These are phyloP conservation scores for Penicillium crustosum DNA, from an alignment of 2,329 filamentous ascomycete species.

Conservation along the genomic window DNA sequence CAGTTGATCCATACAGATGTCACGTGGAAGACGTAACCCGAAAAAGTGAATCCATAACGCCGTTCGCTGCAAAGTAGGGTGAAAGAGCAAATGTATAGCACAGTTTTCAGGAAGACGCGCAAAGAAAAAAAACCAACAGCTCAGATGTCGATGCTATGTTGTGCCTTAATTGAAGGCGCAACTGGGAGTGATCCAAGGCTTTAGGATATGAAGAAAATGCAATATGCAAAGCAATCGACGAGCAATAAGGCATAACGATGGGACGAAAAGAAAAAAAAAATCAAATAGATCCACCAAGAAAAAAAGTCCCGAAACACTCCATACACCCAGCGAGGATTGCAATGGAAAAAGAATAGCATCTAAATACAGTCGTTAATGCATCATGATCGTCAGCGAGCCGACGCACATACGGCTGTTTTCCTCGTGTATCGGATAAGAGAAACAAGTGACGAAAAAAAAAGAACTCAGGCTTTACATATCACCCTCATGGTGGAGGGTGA, in stretches of 20 bases:
- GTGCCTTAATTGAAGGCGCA: background rate
- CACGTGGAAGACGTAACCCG: constrained; percentile 2
- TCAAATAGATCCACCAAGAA: constrained; percentile 13
- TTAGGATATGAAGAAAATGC: constrained; percentile 20
- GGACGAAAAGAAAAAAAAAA: constrained; percentile 5
- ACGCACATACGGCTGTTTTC: constrained; percentile 25
- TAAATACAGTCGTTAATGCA: constrained; percentile 37
- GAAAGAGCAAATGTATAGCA: constrained; percentile 19
- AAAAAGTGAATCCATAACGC: constrained; percentile 21
- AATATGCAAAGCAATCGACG: constrained; percentile 17
- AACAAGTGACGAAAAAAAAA: constrained; percentile 10
- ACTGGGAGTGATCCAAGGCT: constrained; percentile 9
- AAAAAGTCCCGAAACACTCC: constrained; percentile 27
- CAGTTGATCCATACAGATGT: background rate
- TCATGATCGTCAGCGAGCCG: constrained; percentile 34
- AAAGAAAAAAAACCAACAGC: constrained; percentile 2
- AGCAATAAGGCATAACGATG: constrained; percentile 3
- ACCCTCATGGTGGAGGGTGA: constrained; percentile 94
- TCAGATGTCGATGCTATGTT: constrained; percentile 8
- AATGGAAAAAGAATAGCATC: constrained; percentile 21
- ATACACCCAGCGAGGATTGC: constrained; percentile 28
- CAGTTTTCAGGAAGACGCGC: constrained; percentile 8
- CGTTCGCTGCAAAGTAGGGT: constrained; percentile 24
- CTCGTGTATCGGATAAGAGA: constrained; percentile 16
- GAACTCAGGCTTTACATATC: constrained; percentile 48